A percentile compares a stretch with the other conserved stretches of the same genome.
These are phyloP conservation scores for Candida sanyiensis DNA, from an alignment of 805 yeast genomes.

Conservation along the genomic window DNA sequence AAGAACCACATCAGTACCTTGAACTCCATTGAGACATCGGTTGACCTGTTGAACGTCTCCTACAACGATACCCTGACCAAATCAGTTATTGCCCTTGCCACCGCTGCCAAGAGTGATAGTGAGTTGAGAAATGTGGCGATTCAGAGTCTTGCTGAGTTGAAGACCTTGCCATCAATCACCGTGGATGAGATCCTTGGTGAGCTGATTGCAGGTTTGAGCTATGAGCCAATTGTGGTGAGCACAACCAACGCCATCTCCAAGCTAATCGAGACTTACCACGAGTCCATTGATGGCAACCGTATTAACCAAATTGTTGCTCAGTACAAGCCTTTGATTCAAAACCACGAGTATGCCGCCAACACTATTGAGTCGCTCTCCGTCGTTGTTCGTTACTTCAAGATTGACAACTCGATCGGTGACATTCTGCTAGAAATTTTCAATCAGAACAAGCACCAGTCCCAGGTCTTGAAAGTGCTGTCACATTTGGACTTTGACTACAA, in stretches of 20 bases:
- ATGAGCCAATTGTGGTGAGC: slow-evolving; percentile 31
- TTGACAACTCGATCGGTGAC: slow-evolving; percentile 21
- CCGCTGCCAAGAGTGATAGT: slow-evolving; percentile 30
- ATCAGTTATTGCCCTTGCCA: slow-evolving; percentile 31
- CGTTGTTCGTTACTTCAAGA: slow-evolving; percentile 16
- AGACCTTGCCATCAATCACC: slow-evolving; percentile 21
- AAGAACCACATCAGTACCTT: slow-evolving; percentile 31
- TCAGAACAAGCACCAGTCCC: slow-evolving; percentile 17
- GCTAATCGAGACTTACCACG: slow-evolving; percentile 17
- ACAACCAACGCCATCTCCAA: slow-evolving; percentile 27
- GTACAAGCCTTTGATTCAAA: slow-evolving; percentile 14
- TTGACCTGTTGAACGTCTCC: slow-evolving; percentile 23
- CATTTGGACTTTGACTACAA: slow-evolving; percentile 17
- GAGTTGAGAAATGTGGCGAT: slow-evolving; percentile 35
- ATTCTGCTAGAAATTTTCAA: slow-evolving; percentile 16
- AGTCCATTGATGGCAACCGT: slow-evolving; percentile 8
- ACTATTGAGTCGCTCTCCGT: slow-evolving; percentile 21
- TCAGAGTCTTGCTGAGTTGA: slow-evolving; percentile 26
- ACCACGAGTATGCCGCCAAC: slow-evolving; percentile 11
- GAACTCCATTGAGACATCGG: slow-evolving; percentile 30
- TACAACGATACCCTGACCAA: slow-evolving; percentile 18
- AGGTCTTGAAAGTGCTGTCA: slow-evolving; percentile 21
- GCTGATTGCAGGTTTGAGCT: slow-evolving; percentile 29
- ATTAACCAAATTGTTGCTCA: slow-evolving; percentile 11
- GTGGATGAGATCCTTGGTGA: slow-evolving; percentile 27